Evolutionary conservation across 768 basidiomycete genomes (phyloP).

Genomic region (Holtermanniella nyarrowii): DNA sequence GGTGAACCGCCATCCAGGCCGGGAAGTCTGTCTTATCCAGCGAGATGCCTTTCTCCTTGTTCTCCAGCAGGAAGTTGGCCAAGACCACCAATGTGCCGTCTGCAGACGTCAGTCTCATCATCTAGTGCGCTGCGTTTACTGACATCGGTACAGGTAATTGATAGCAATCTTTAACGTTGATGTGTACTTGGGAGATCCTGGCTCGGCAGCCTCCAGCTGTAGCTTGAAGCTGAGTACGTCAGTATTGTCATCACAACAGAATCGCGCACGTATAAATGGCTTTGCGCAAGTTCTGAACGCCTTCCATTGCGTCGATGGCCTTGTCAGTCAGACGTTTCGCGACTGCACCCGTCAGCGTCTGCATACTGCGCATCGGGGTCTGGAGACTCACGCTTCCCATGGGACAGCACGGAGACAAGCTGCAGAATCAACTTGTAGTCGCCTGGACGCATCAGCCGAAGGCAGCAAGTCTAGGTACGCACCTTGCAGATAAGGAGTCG

Average conservation of each 20-base stretch:
- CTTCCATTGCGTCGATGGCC: slow-evolving; percentile 78
- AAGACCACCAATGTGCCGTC: slow-evolving; percentile 90
- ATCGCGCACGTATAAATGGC: slow-evolving; percentile 79
- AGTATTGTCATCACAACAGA: background rate
- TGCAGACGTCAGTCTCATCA: slow-evolving; percentile 52
- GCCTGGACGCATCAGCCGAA: slow-evolving; percentile 47
- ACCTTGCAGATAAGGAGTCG: slow-evolving; percentile 82
- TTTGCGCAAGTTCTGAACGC: slow-evolving; percentile 91
- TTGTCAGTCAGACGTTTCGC: slow-evolving; percentile 84
- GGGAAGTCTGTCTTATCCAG: slow-evolving; percentile 52
- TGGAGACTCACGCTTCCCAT: slow-evolving; percentile 58
- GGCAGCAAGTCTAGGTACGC: slow-evolving; percentile 11
- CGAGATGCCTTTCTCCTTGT: slow-evolving; percentile 26
- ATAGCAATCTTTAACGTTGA: slow-evolving; percentile 66
- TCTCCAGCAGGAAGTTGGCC: slow-evolving; percentile 85
- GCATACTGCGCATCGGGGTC: background rate
- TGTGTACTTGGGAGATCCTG: slow-evolving; percentile 63
- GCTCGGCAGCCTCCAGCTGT: slow-evolving; percentile 71
- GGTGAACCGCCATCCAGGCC: slow-evolving; percentile 67
- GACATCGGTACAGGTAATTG: slow-evolving; percentile 65
- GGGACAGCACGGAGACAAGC: slow-evolving; percentile 78
- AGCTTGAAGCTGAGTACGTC: slow-evolving; percentile 64
- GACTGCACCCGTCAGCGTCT: slow-evolving; percentile 11
- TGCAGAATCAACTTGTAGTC: slow-evolving; percentile 96
- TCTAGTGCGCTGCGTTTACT: slow-evolving; percentile 5